Percentiles rank a stretch among this genome's conserved stretches.
Conservation (phyloP, 768 basidiomycete genomes). For the Pulveroboletus sp. region DNA sequence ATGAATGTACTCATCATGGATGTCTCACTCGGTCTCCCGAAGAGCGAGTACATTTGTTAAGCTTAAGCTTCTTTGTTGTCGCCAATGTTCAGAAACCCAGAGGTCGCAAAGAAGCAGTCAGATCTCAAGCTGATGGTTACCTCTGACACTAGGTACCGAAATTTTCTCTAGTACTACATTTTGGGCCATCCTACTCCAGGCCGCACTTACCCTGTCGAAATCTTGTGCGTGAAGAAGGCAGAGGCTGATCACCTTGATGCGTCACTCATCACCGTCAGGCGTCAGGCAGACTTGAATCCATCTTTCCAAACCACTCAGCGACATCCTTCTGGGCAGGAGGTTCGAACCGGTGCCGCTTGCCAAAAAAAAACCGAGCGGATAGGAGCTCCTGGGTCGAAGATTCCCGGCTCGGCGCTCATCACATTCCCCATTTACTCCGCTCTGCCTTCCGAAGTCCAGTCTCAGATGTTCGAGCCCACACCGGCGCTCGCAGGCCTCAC, state of each 20-base stretch:
- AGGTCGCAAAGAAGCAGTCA: conserved; percentile 90
- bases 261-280: conserved; percentile 94
- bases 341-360: conserved; percentile 96
- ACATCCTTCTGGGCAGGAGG: conserved; percentile 95
- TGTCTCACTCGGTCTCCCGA: conserved; percentile 91
- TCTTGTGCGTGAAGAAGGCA: conserved; percentile 98
- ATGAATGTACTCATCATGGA: conserved; percentile 99
- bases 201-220: conserved; percentile 96
- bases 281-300: conserved; percentile 99
- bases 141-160: conserved; percentile 97
- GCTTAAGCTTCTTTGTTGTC: conserved; percentile 3
- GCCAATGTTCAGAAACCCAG: conserved; percentile 44
- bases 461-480: conserved; percentile 94
- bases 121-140: conserved; percentile 98
- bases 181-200: conserved; percentile 99
- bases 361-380: conserved; percentile 99
- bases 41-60: conserved; percentile 36
- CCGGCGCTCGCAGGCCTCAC: conserved; percentile 99
- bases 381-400: conserved; percentile 98
- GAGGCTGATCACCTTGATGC: conserved; percentile 97
- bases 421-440: conserved; percentile 99
- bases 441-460: conserved; percentile 96
- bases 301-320: conserved; percentile 95
- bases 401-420: conserved; percentile 92
- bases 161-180: conserved; percentile 99